A percentile compares a stretch with the other conserved stretches of the same genome.
Evolutionary conservation across 495 filamentous ascomycete genomes (phyloP).

Genomic region (Apiosordaria backusii): DNA sequence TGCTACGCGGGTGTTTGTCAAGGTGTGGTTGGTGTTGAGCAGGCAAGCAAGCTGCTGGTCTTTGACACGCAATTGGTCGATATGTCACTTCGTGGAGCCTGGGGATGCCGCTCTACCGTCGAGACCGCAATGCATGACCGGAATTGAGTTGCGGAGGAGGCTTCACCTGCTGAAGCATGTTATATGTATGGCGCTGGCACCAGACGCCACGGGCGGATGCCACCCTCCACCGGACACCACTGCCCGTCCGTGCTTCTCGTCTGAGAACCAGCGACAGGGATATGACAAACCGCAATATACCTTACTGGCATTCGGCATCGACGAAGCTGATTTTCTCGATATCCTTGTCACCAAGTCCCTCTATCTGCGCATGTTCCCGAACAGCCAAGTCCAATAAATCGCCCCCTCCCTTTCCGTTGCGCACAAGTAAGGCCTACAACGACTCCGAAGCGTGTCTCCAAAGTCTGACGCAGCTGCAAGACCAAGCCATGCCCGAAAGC

Average conservation of each 20-base stretch:
- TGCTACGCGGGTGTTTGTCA: background rate
- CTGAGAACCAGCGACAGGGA: constrained; percentile 17
- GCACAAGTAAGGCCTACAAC: background rate
- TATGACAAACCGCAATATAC: constrained; percentile 13
- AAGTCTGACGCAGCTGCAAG: background rate
- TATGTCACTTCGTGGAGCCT: background rate
- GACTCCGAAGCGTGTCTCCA: background rate
- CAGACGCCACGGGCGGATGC: constrained; percentile 14
- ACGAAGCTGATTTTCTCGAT: background rate
- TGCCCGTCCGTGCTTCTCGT: constrained; percentile 14
- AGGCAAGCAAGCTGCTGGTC: constrained; percentile 2
- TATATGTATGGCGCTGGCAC: constrained; percentile 19
- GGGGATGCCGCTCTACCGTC: background rate
- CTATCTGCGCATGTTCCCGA: background rate
- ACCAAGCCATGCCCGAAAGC: background rate
- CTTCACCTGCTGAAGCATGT: constrained; percentile 21
- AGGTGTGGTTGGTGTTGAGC: constrained; percentile 6
- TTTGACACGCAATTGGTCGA: constrained; percentile 15
- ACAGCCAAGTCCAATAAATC: background rate
- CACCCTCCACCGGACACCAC: constrained; percentile 10
- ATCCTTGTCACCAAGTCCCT: background rate
- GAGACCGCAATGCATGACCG: constrained; percentile 10
- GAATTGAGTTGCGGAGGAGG: constrained; percentile 17
- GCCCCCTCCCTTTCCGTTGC: background rate
- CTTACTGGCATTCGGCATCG: background rate